Evolutionary conservation across 805 yeast genomes (phyloP), one percentile per base, ranked within the genome.

Genomic region (Sugiyamaella americana): DNA sequence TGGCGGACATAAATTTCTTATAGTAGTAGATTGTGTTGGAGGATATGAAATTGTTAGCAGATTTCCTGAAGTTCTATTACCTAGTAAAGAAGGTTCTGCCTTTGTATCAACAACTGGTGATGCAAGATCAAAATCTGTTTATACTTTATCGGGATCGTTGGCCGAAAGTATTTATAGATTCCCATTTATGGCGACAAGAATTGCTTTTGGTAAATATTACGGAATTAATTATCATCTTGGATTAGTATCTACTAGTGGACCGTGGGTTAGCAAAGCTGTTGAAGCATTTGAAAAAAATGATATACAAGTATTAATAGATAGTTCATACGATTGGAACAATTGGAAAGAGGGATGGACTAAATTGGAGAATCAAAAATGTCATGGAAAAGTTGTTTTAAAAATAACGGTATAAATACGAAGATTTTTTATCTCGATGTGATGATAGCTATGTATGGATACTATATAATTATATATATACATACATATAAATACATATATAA

Each of bases 21-120:
- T 75, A 8, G 76, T 84, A 38, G 58, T 79, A 23, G 95, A 86
- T 64, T 72, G 82, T 45, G 78, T 76, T 43, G 89, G 95, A 34
- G 76, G 75, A 46, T 59, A 60, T 21, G 76, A 73, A 17, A 71
- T 80, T 18, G 69, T 78, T 45, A 60, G 67, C 2, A 60, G 70
- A 10, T 67, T 76, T 45, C 56, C 64, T 3, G 54, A 66, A 35
- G 66, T 70, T 18, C 63, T 84, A 51, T 74, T 76, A 53, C 71
- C 75, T 32, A 67, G 66, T 42, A 51, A 62, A 21, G 70, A 71
- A 41, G 73, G 77, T 10, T 72, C 80, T 4, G 66, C 69, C 26
- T 84, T 73, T 56, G 63, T 72, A 8, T 71, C 83, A 6, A 68
- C 81, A 46, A 72, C 65, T 11, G 94, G 94, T 34, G 84, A 82